phyloP scores from a whole-genome alignment of 805 yeast genomes.

The Yarrowia hollandica region DNA sequence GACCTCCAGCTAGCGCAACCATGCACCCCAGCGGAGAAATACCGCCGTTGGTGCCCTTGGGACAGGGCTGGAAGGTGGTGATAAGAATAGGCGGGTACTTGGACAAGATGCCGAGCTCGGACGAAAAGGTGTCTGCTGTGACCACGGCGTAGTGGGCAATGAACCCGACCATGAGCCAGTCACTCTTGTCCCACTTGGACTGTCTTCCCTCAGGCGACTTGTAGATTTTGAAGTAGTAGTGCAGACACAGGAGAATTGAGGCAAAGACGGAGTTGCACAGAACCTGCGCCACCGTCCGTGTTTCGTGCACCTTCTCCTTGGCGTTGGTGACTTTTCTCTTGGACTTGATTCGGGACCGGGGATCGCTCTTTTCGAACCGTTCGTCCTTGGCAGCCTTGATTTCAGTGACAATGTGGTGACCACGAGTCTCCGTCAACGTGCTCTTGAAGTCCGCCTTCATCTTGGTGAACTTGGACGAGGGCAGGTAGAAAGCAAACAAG shows the following conservation, averaged over 20 bases:
- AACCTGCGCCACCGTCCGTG: slow-evolving; percentile 47
- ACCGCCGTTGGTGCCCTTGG: slow-evolving; percentile 53
- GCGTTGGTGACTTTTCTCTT: slow-evolving; percentile 30
- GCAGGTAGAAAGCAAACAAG: slow-evolving; percentile 43
- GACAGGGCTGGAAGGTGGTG: slow-evolving; percentile 46
- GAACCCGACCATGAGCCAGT: slow-evolving; percentile 37
- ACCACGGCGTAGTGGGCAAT: slow-evolving; percentile 48
- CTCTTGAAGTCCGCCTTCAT: slow-evolving; percentile 44
- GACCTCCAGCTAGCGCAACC: slow-evolving; percentile 45
- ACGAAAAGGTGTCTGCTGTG: slow-evolving; percentile 51
- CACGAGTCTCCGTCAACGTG: slow-evolving; percentile 33
- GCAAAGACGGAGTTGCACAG: slow-evolving; percentile 47
- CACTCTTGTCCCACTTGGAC: slow-evolving; percentile 5
- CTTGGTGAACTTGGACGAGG: slow-evolving; percentile 46
- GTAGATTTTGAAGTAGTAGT: slow-evolving; percentile 30
- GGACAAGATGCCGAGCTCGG: slow-evolving; percentile 50
- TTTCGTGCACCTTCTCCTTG: slow-evolving; percentile 37
- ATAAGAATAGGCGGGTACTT: slow-evolving; percentile 44
- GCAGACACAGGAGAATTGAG: slow-evolving; percentile 41
- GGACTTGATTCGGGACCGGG: slow-evolving; percentile 1
- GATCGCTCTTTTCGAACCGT: neutral
- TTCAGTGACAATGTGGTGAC: slow-evolving; percentile 34
- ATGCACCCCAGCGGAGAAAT: slow-evolving; percentile 44
- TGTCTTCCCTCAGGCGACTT: slow-evolving; percentile 6
- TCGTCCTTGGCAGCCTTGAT: slow-evolving; percentile 23